Percentiles rank a stretch among this genome's conserved stretches.
phyloP scores from a whole-genome alignment of 345 rosid species.

The Atalantia buxifolia region DNA sequence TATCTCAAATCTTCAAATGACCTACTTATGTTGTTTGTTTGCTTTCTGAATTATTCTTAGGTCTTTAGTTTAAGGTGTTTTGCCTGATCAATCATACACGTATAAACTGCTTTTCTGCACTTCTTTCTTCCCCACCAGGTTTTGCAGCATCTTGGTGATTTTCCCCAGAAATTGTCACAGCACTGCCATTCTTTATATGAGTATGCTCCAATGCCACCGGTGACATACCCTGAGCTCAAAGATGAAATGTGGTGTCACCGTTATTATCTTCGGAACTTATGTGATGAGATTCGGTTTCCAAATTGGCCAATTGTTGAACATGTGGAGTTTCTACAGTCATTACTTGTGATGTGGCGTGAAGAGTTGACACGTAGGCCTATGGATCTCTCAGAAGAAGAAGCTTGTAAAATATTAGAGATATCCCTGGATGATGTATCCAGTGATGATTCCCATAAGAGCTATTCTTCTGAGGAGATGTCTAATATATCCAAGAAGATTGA shows the following conservation, averaged over 20 bases:
- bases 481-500: conserved; percentile 84
- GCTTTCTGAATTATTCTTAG: background rate
- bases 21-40: background rate
- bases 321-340: conserved; percentile 93
- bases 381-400: conserved; percentile 99
- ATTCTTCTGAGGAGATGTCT: conserved; percentile 45
- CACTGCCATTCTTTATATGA: conserved; percentile 94
- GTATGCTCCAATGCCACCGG: conserved; percentile 99
- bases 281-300: conserved; percentile 93
- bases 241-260: conserved; percentile 99
- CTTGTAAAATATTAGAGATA: conserved; percentile 92
- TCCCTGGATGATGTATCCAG: conserved; percentile 69
- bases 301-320: conserved; percentile 98
- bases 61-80: background rate
- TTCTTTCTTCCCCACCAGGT: conserved; percentile 48
- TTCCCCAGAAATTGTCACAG: conserved; percentile 93
- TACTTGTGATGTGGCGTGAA: conserved; percentile 99
- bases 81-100: background rate
- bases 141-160: conserved; percentile 99
- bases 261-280: conserved; percentile 87
- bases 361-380: conserved; percentile 95
- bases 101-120: conserved; percentile 11
- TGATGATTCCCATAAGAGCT: conserved; percentile 37
- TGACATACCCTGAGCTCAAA: conserved; percentile 94
- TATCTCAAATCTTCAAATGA: conserved; percentile 21